Percentiles rank a stretch among this genome's conserved stretches.
These are phyloP conservation scores for Eurotiales sp. DNA, from an alignment of 2,329 filamentous ascomycete species.

Conservation along the genomic window DNA sequence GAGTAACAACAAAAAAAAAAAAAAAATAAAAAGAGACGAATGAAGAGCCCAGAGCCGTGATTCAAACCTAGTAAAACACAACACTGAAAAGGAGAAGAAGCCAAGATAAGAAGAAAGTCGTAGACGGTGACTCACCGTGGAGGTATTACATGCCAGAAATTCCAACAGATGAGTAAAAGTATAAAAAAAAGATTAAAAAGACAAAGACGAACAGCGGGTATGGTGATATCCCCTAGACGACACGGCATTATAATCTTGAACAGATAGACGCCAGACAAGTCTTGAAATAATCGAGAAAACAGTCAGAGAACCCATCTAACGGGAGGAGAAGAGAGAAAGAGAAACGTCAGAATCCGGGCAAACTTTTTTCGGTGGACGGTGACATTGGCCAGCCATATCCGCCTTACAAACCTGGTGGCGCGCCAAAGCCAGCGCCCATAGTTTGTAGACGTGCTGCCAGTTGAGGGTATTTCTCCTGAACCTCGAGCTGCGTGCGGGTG, in stretches of 20 bases:
- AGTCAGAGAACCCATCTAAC: slow-evolving; percentile 5
- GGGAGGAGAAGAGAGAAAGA: slow-evolving; percentile 3
- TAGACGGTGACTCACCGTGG: slow-evolving; percentile 7
- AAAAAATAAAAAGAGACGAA: too few species aligned
- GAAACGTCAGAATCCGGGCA: slow-evolving; percentile 1
- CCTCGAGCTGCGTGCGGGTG: slow-evolving; percentile 90
- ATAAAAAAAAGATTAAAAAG: slow-evolving; percentile 5
- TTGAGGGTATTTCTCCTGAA: slow-evolving; percentile 81
- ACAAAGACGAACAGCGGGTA: slow-evolving; percentile 1
- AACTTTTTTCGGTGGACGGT: slow-evolving; percentile 11
- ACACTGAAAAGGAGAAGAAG: not conserved
- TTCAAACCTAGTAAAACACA: not conserved
- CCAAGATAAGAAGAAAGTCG: not conserved
- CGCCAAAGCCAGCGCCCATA: slow-evolving; percentile 47
- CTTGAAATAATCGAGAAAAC: slow-evolving; percentile 1
- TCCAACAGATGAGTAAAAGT: slow-evolving; percentile 4
- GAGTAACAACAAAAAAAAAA: slow-evolving; percentile 3
- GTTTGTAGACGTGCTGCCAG: slow-evolving; percentile 67
- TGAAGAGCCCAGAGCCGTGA: not conserved
- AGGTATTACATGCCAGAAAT: slow-evolving; percentile 10
- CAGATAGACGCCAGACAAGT: not conserved
- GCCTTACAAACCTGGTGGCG: slow-evolving; percentile 32
- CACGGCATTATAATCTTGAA: not conserved
- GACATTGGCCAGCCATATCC: too few species aligned
- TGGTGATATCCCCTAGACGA: slow-evolving; percentile 2